Percentiles rank a stretch among this genome's conserved stretches.
These are phyloP conservation scores for Dactylellina leptospora DNA, from an alignment of 2,329 filamentous ascomycete species.

Conservation along the genomic window DNA sequence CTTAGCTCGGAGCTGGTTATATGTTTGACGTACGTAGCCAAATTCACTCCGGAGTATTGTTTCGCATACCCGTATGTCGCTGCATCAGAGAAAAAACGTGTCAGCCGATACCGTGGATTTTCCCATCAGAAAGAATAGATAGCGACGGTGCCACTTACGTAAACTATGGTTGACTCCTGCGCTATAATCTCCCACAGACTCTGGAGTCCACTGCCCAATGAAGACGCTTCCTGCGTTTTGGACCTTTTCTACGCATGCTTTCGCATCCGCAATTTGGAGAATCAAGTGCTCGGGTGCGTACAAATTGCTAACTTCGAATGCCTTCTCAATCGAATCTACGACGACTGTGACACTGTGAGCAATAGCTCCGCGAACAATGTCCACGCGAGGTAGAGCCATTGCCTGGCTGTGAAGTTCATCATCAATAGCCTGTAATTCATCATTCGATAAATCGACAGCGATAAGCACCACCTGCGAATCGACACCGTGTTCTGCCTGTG, in stretches of 20 bases:
- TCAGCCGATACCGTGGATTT: conserved; percentile 39
- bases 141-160: conserved; percentile 70
- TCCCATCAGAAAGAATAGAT: neutral
- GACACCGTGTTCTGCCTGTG: conserved; percentile 94
- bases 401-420: conserved; percentile 90
- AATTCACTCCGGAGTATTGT: conserved; percentile 97
- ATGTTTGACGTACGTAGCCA: conserved; percentile 96
- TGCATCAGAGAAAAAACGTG: conserved; percentile 60
- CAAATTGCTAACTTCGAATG: conserved; percentile 84
- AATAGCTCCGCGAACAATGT: conserved; percentile 90
- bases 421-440: conserved; percentile 82
- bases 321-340: conserved; percentile 75
- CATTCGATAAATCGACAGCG: conserved; percentile 78
- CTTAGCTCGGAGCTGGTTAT: conserved; percentile 95
- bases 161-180: conserved; percentile 97
- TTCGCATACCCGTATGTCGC: conserved; percentile 98
- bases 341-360: conserved; percentile 88
- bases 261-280: conserved; percentile 81
- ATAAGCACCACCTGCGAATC: conserved; percentile 95
- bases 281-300: conserved; percentile 98
- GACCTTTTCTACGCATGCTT: conserved; percentile 77
- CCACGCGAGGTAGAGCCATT: conserved; percentile 83
- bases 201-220: conserved; percentile 93
- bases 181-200: conserved; percentile 97
- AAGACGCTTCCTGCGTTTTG: conserved; percentile 97